Evolutionary conservation across 768 basidiomycete species (phyloP), one percentile per base, ranked within the genome.

Genomic region (Tephrocybe rancida): DNA sequence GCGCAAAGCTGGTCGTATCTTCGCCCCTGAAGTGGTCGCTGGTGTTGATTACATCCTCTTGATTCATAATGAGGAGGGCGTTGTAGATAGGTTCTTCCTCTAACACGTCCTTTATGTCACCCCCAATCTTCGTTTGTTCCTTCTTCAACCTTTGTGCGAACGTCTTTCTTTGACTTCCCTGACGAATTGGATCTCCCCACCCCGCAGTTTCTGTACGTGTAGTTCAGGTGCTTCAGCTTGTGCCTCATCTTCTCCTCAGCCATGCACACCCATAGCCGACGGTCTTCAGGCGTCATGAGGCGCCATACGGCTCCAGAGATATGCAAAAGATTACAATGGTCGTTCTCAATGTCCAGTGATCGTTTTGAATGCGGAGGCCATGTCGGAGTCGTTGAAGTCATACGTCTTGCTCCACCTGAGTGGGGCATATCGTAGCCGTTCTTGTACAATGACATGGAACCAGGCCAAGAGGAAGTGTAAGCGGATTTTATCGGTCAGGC

Each of bases 321-420:
- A 48, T 84, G 78, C 3, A 81, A 84, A 48, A 90, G 79, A 59
- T 88, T 86, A 52, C 83, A 79, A 63, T 90, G 86, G 59, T 89
- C 81, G 14, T 75, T 75, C 65, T 88, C 84, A 2, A 83, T 78
- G 37, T 72, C 68, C 9, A 72, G 64, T n/a, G 66, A 98, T 97
- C 16, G 92, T 95, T 37, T 80, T 81, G 64, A 93, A 90, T 1
- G 95, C 95, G 10, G 96, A 90, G 14, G 90, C 84, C 83, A 97
- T 90, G 67, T 99, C 97, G 4, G 96, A 97, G 67, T 98, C 95
- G 70, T 99, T 99, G 84, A 98, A 98, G 69, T 98, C 97, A 72
- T 98, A 98, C 0, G 81, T 80, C 73, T 97, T 93, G 68, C 90
- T 95, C 95, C 96, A 99, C 0, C 97, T 96, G 14, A 99, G 75